A percentile compares a stretch with the other conserved stretches of the same genome.
phyloP scores from a whole-genome alignment of 108 stramenopile species.

The Cyclotella choctawhatcheeana region DNA sequence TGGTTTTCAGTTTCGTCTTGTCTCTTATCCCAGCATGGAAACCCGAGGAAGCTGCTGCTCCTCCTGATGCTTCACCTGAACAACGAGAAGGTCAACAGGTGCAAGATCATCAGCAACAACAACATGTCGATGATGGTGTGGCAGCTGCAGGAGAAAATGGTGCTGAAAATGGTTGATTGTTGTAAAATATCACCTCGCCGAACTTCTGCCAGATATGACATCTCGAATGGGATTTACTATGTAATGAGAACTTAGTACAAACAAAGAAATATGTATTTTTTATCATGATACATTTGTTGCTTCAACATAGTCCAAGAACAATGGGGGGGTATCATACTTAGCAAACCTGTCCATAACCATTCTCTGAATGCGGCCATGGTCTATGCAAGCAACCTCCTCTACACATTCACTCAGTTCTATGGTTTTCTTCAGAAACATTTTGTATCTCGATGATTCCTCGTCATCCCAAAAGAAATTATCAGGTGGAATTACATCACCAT shows the following conservation, averaged over 20 bases:
- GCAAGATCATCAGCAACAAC: too few species aligned
- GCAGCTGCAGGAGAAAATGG: too few species aligned
- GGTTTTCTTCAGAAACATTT: constrained; percentile 50
- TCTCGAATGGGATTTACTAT: too few species aligned
- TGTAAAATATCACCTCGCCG: too few species aligned
- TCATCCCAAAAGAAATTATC: constrained; percentile 75
- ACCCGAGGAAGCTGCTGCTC: constrained; percentile 37
- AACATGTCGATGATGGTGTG: too few species aligned
- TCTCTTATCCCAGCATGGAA: constrained; percentile 51
- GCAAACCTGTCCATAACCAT: constrained; percentile 33
- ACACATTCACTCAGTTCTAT: constrained; percentile 52
- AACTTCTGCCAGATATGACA: too few species aligned
- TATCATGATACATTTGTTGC: not conserved
- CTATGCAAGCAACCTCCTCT: constrained; percentile 47
- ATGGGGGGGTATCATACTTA: constrained; percentile 28
- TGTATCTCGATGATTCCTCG: constrained; percentile 43
- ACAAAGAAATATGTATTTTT: too few species aligned
- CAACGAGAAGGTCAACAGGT: too few species aligned
- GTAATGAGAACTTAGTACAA: too few species aligned
- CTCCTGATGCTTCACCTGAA: too few species aligned
- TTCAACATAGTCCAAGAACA: constrained; percentile 45
- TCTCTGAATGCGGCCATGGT: constrained; percentile 42
- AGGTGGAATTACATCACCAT: constrained; percentile 56
- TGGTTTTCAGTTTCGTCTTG: constrained; percentile 46
- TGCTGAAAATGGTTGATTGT: too few species aligned